phyloP scores from a whole-genome alignment of 2,329 filamentous ascomycete genomes.

The Diaporthe caulivora region DNA sequence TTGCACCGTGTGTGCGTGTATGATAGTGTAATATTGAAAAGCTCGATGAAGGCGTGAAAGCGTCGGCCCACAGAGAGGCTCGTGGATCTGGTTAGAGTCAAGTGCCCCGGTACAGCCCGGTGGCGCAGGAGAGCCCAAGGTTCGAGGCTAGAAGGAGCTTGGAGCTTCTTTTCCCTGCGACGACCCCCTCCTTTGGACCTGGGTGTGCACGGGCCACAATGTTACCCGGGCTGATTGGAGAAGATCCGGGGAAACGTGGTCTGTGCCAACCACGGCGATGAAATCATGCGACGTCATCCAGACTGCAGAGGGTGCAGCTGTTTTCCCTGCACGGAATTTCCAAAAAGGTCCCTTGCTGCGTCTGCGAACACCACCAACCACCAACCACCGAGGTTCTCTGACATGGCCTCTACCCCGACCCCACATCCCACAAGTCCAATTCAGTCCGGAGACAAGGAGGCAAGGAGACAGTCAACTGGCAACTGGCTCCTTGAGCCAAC shows the following conservation, averaged over 20 bases:
- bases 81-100: background rate
- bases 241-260: conserved; percentile 19
- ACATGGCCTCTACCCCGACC: background rate
- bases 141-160: conserved; percentile 26
- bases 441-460: background rate
- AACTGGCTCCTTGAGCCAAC: no score
- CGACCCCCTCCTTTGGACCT: conserved; percentile 4
- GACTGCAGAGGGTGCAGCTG: background rate
- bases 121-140: conserved; percentile 21
- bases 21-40: background rate
- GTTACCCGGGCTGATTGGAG: conserved; percentile 16
- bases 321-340: conserved; percentile 6
- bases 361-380: conserved; percentile 17
- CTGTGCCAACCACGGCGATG: conserved; percentile 28
- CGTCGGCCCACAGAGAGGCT: background rate
- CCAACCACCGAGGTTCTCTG: background rate
- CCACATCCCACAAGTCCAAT: background rate
- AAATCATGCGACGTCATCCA: conserved; percentile 28
- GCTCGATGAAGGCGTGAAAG: background rate
- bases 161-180: conserved; percentile 14
- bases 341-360: conserved; percentile 7
- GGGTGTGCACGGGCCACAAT: background rate
- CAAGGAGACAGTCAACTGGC: no score
- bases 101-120: conserved; percentile 15
- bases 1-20: background rate